Percentiles rank a stretch among this genome's conserved stretches.
These are phyloP conservation scores for Aspergillus flavus DNA, from an alignment of 2,329 filamentous ascomycete species.

Conservation along the genomic window DNA sequence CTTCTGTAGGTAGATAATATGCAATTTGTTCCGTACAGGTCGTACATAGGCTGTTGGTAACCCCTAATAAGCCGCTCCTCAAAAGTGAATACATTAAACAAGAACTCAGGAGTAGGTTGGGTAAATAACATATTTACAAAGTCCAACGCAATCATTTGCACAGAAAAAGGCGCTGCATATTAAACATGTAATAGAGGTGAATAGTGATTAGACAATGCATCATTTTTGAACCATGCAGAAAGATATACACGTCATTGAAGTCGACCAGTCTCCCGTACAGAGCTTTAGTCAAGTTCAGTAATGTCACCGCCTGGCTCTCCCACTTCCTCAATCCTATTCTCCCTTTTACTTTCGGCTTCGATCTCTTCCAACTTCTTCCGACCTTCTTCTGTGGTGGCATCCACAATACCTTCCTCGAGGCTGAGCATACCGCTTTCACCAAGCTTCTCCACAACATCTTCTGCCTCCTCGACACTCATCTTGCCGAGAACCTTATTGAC, in stretches of 20 bases:
- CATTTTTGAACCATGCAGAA: neutral
- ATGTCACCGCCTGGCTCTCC: conserved; percentile 55
- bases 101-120: neutral
- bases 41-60: neutral
- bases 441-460: conserved; percentile 78
- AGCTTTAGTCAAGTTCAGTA: conserved; percentile 38
- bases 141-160: neutral
- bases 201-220: neutral
- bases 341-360: conserved; percentile 56
- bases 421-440: conserved; percentile 86
- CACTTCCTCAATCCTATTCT: conserved; percentile 51
- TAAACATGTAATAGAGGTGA: neutral
- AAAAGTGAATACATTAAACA: neutral
- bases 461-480: conserved; percentile 86
- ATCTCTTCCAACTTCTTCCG: conserved; percentile 76
- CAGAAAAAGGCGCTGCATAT: neutral
- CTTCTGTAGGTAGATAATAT: conserved; percentile 26
- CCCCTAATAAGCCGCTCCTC: neutral
- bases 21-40: conserved; percentile 2
- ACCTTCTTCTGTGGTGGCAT: conserved; percentile 88
- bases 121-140: neutral
- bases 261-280: neutral
- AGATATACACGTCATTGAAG: conserved; percentile 2
- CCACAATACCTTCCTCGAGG: conserved; percentile 89
- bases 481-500: conserved; percentile 85